A percentile compares a stretch with the other conserved stretches of the same genome.
These are phyloP conservation scores for Drosera capensis DNA, from an alignment of 148 eudicot genomes.

Conservation along the genomic window DNA sequence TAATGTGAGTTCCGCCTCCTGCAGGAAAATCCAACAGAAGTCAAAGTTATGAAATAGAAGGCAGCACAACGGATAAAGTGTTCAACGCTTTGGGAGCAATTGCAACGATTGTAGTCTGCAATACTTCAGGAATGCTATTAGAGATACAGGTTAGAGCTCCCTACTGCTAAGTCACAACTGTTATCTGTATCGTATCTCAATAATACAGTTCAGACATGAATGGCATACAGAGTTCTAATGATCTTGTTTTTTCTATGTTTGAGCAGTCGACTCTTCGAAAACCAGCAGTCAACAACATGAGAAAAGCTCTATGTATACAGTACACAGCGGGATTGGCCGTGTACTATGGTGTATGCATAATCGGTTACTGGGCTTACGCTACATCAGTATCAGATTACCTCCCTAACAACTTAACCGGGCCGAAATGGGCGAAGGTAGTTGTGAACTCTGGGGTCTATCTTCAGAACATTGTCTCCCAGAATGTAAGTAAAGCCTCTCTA, in stretches of 20 bases:
- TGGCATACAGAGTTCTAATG: neutral
- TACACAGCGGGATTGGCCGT: conserved; percentile 27
- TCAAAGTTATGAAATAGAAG: conserved; percentile 29
- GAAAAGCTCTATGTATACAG: conserved; percentile 35
- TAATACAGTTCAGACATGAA: neutral
- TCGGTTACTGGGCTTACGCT: conserved; percentile 58
- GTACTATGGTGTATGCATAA: conserved; percentile 43
- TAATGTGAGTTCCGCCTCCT: neutral
- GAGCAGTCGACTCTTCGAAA: conserved; percentile 43
- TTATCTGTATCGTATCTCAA: neutral
- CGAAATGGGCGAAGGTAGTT: conserved; percentile 45
- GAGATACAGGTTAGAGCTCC: conserved; percentile 55
- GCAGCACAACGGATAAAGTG: conserved; percentile 27
- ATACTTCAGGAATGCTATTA: conserved; percentile 38
- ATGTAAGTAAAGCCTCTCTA: conserved; percentile 32
- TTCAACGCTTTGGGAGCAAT: conserved; percentile 36
- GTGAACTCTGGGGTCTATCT: conserved; percentile 34
- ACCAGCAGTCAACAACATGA: conserved; percentile 47
- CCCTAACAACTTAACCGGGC: conserved; percentile 32
- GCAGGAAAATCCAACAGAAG: conserved; percentile 26
- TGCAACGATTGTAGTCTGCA: conserved; percentile 45
- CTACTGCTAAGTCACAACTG: neutral
- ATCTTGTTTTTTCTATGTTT: neutral
- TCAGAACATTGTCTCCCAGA: conserved; percentile 44
- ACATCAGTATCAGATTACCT: conserved; percentile 46